Base-by-base conservation (phyloP, 768 basidiomycete genomes). In the Mrakia blollopis region DNA sequence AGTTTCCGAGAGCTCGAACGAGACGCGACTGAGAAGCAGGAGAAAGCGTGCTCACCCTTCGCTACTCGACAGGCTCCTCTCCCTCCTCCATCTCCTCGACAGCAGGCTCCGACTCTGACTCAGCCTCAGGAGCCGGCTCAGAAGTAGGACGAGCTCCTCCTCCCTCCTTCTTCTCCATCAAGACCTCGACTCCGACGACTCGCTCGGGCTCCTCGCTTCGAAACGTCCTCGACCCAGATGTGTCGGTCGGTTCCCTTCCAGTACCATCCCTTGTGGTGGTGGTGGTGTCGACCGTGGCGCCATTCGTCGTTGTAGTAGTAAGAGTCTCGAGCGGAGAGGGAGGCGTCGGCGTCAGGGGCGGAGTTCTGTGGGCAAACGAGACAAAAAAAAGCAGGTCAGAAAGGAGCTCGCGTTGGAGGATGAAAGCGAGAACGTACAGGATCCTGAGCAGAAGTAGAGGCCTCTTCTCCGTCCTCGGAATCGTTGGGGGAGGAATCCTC, bases 121-220 rank as follows among this genome's bases (percentile, higher is more conserved):
- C 57, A 30, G 57, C 11, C 11, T 7, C 44, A 44, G 44, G 44
- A 44, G 44, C 39, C 5, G 39, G 39, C 5, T 5, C 44, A 44
- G 44, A 14, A 44, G 44, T 14, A 44, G 44, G n/a, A n/a, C n/a
- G n/a, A n/a, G 14, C 44, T 44, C 44, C 44, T 44, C 14, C n/a
- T 13, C 44, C 44, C 14, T 14, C 57, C 57, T 60, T 60, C 57
- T 60, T 60, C 57, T 60, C 57, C 57, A 23, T 60, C 25, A 60
- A 30, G 57, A 60, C 57, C 57, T 60, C 57, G 57, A 60, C 57
- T n/a, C 57, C 57, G 18, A 60, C 57, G 57, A 60, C 57, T 30
- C 28, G 57, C 57, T 60, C 57, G 57, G 57, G 57, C 57, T 25
- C 25, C n/a, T 21, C 63, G 63, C 63, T 65, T 65, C n/a, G 63